A percentile compares a stretch with the other conserved stretches of the same genome.
Conservation (phyloP, 176 grass and related monocot species). For the Pharus latifolius region DNA sequence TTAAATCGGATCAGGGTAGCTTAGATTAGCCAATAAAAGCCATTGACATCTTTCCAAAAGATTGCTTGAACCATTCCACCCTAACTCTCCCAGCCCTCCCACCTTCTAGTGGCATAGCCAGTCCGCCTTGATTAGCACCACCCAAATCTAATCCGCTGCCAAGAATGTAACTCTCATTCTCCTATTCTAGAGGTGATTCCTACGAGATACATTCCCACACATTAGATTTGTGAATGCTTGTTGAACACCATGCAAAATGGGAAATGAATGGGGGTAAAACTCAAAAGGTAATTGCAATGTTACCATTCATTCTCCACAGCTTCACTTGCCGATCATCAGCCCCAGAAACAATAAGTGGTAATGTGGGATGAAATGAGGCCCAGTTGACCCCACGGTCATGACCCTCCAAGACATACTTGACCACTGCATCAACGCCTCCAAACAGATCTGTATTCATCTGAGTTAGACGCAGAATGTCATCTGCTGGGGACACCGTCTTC, state of each 20-base stretch:
- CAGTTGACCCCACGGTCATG: constrained; percentile 93
- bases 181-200: no score
- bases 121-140: no score
- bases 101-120: no score
- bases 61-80: no score
- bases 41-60: no score
- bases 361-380: constrained; percentile 73
- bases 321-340: constrained; percentile 94
- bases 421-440: constrained; percentile 73
- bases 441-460: constrained; percentile 96
- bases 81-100: no score
- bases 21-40: no score
- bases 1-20: no score
- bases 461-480: constrained; percentile 66
- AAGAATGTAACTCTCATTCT: no score
- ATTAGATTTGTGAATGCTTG: not conserved
- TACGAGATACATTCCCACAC: not conserved
- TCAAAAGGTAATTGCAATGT: not conserved
- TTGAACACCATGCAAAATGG: not conserved
- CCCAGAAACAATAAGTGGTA: constrained; percentile 81
- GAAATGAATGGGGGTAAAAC: not conserved
- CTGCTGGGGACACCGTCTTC: constrained; percentile 60
- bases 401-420: constrained; percentile 88
- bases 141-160: no score
- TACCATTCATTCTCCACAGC: constrained; percentile 95